Base-by-base conservation (phyloP, 345 rosid species). In the Citrus mangshanensis region DNA sequence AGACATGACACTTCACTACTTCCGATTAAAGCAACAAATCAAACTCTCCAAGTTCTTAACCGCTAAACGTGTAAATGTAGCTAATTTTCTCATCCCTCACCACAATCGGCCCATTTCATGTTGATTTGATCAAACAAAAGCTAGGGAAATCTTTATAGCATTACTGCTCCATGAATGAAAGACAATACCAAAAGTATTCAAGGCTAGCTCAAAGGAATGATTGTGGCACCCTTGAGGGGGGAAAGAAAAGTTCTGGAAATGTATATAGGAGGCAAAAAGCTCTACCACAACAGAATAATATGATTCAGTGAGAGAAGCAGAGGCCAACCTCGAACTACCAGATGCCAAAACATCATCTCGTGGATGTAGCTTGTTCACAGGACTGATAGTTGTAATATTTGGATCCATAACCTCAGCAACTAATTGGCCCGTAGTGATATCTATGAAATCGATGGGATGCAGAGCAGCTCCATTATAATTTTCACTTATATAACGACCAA, bases 331-430 rank as follows among this genome's bases (percentile, higher is more conserved):
- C 70, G 98, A 94, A 84, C 97, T 96, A 59, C 99, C 99, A 18
- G 97, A 83, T 10, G 97, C 99, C 90, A 96, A 83, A 78, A 94
- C 89, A 88, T 94, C 99, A 74, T 92, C 99, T 5, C 93, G 86
- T 6, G 99, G 97, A 82, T 96, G 98, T 27, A 93, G 85, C 90
- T 94, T 96, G 86, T 92, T 96, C 75, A 96, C 98, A 27, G 98
- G 98, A 85, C 85, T 94, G 27, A 96, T 96, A 25, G 99, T 96
- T 40, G 97, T 91, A 22, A 96, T 90, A 81, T 93, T 94, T 2
- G 95, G 97, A 89, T 96, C 98, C 95, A 89, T 91, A 69, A 96
- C 97, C 84, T 94, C 98, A 9, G 99, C 97, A 78, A 94, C 92
- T 70, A 94, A 83, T 68, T 93, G 97, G 38, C 99, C 98, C 58